Evolutionary conservation across 345 rosid species (phyloP), one percentile per base, ranked within the genome.

Genomic region (Heritiera fomes): DNA sequence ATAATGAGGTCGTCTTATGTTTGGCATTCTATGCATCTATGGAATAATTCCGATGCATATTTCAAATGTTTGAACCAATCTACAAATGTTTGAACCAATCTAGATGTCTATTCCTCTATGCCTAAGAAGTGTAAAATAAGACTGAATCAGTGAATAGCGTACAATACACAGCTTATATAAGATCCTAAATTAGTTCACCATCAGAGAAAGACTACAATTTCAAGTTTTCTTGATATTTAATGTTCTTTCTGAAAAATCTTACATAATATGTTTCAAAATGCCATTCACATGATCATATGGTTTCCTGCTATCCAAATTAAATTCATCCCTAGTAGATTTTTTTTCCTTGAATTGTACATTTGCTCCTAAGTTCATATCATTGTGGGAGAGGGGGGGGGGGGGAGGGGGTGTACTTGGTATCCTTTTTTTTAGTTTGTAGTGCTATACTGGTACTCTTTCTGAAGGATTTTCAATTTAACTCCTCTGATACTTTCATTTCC

Each of bases 401-500:
- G 28, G 28, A n/a, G 28, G 28, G 28, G 28, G 28, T 23, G 28
- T 69, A 6, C 40, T 46, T 12, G 6, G 72, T 43, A 18, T 20
- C 53, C 20, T 69, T 47, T 47, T 5, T 38, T 47, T 40, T 13
- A 23, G n/a, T 46, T 20, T 11, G 3, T 30, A 11, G 40, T 23
- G 18, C 5, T 28, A 69, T 69, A 11, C 18, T 23, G 56, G n/a
- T 69, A 46, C 46, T 47, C 56, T 23, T 28, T 47, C 38, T 23
- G 56, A 68, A 68, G 38, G 58, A 28, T 49, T 28, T 46, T 70
- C 7, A 43, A n/a, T 67, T 70, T 47, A 47, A 23, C 74, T 70
- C 58, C 3, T 70, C 23, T 20, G 7, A 28, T 49, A 13, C 43
- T 13, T 70, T 28, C 52, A 28, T 70, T 70, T 70, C 47, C 58